Conservation (phyloP, 1,139 yeast species). For the Yamadazyma songkhlaensis region DNA sequence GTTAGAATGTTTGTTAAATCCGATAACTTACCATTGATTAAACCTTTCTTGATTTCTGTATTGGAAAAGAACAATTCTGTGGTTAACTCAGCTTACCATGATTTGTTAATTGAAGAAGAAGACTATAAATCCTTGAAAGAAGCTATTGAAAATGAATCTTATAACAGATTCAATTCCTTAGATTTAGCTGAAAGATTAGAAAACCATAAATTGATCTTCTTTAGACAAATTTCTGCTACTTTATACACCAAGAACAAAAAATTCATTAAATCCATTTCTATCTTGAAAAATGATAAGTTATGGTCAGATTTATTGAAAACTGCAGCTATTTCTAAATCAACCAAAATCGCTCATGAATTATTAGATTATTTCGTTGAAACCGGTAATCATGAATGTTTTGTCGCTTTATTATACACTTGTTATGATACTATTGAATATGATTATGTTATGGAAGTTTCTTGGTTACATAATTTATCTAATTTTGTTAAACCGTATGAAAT, state of each 20-base stretch:
- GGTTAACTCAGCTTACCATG: slow-evolving; percentile 94
- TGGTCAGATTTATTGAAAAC: slow-evolving; percentile 96
- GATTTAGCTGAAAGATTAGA: slow-evolving; percentile 93
- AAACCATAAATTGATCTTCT: slow-evolving; percentile 84
- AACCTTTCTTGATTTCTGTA: slow-evolving; percentile 90
- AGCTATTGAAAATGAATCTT: slow-evolving; percentile 74
- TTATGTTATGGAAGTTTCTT: slow-evolving; percentile 81
- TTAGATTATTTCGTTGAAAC: slow-evolving; percentile 93
- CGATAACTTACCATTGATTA: slow-evolving; percentile 92
- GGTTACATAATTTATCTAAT: slow-evolving; percentile 79
- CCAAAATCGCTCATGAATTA: slow-evolving; percentile 84
- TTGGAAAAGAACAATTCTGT: slow-evolving; percentile 86
- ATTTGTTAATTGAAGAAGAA: slow-evolving; percentile 91
- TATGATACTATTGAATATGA: slow-evolving; percentile 80
- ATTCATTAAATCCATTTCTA: slow-evolving; percentile 83
- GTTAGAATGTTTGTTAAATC: slow-evolving; percentile 93
- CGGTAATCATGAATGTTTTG: slow-evolving; percentile 94
- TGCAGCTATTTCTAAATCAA: slow-evolving; percentile 76
- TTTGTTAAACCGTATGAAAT: slow-evolving; percentile 92
- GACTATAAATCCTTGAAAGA: slow-evolving; percentile 87
- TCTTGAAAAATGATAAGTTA: slow-evolving; percentile 86
- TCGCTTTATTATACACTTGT: slow-evolving; percentile 84
- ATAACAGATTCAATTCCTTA: slow-evolving; percentile 88
- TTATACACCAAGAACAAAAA: slow-evolving; percentile 92
- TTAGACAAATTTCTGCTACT: slow-evolving; percentile 94